Conservation (phyloP, 2,329 filamentous ascomycete genomes). For the Didymellaceae sp. region DNA sequence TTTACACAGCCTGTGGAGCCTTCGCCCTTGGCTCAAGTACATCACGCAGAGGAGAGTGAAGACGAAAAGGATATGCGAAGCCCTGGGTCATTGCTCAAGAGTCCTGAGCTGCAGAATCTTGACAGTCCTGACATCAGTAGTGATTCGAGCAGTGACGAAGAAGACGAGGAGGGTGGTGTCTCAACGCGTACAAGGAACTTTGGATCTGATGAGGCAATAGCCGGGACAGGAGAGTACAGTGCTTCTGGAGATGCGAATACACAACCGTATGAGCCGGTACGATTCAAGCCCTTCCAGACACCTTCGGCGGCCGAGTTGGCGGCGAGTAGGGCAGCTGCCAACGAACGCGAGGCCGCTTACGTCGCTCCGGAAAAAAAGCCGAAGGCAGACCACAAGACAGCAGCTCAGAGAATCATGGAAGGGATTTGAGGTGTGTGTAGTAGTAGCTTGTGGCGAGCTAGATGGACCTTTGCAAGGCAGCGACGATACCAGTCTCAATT, state of each 20-base stretch:
- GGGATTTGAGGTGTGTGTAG: constrained; percentile 4
- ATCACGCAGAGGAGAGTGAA: constrained; percentile 30
- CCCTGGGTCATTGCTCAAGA: constrained; percentile 49
- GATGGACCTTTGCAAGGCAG: background rate
- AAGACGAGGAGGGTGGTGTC: constrained; percentile 20
- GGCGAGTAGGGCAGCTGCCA: constrained; percentile 11
- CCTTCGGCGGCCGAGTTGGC: constrained; percentile 15
- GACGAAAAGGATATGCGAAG: constrained; percentile 40
- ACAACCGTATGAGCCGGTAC: constrained; percentile 5
- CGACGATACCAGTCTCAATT: background rate
- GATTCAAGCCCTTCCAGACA: constrained; percentile 7
- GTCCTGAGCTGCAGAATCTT: constrained; percentile 47
- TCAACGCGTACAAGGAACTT: constrained; percentile 8
- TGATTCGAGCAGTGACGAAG: constrained; percentile 41
- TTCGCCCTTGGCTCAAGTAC: constrained; percentile 42
- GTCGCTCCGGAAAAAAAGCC: constrained; percentile 5
- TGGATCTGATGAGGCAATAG: constrained; percentile 7
- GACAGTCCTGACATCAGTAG: constrained; percentile 49
- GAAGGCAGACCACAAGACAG: constrained; percentile 15
- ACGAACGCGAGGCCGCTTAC: constrained; percentile 14
- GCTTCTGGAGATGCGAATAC: background rate
- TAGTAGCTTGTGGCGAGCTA: background rate
- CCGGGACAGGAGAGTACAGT: background rate
- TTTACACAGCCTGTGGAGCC: constrained; percentile 53
- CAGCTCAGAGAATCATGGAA: constrained; percentile 19